These are phyloP conservation scores for Lolium rigidum DNA, from an alignment of 176 grass and related monocot genomes.

Conservation along the genomic window DNA sequence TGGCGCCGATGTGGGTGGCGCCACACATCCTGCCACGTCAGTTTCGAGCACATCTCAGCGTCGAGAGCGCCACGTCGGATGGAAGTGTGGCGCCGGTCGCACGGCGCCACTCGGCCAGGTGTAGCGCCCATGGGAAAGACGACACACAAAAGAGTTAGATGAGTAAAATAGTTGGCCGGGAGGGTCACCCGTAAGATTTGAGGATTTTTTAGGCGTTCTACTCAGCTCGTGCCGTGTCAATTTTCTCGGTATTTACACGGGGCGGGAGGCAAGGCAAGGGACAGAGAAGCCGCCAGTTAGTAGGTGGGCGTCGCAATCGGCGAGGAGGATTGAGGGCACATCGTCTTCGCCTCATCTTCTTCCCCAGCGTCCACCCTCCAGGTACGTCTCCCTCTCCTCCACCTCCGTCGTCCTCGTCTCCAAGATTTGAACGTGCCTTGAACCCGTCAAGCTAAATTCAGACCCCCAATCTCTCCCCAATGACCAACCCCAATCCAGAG, in stretches of 20 bases:
- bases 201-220: not conserved
- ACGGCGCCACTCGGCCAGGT: too few species aligned
- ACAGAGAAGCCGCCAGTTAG: not conserved
- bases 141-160: too few species aligned
- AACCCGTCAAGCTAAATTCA: conserved; percentile 22
- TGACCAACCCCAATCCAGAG: not conserved
- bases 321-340: conserved; percentile 46
- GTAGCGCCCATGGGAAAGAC: too few species aligned
- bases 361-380: conserved; percentile 4
- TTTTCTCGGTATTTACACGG: not conserved
- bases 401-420: not conserved
- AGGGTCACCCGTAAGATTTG: too few species aligned
- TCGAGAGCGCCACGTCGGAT: too few species aligned
- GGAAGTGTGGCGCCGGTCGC: too few species aligned
- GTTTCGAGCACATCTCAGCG: too few species aligned
- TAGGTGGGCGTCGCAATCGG: conserved; percentile 39
- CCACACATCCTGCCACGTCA: too few species aligned
- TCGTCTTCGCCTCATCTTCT: conserved; percentile 40
- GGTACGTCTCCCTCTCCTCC: conserved; percentile 41
- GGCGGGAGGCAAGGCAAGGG: not conserved
- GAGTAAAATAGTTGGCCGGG: too few species aligned
- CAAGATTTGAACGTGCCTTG: conserved; percentile 32
- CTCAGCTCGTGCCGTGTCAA: not conserved
- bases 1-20: too few species aligned
- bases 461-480: not conserved